Conservation (phyloP, 1,139 yeast genomes). For the Yamadazyma epiphylla region DNA sequence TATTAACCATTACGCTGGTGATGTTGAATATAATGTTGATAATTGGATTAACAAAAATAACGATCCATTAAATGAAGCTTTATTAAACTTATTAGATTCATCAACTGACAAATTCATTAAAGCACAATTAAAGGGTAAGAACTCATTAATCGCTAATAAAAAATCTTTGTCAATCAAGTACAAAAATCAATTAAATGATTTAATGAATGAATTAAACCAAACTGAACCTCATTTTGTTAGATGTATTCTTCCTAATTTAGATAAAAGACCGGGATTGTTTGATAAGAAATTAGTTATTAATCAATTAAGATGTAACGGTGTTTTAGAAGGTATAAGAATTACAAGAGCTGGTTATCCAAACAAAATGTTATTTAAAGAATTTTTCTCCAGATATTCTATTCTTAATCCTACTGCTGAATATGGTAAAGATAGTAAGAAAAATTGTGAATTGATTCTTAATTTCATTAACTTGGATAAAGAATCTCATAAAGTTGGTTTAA, state of each 20-base stretch:
- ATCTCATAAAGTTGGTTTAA: slow-evolving; percentile 72
- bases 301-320: slow-evolving; percentile 96
- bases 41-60: slow-evolving; percentile 95
- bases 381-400: slow-evolving; percentile 69
- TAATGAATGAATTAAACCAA: slow-evolving; percentile 69
- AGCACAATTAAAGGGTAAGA: slow-evolving; percentile 8
- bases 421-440: slow-evolving; percentile 49
- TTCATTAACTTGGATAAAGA: slow-evolving; percentile 59
- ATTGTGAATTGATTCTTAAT: slow-evolving; percentile 65
- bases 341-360: slow-evolving; percentile 98
- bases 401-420: slow-evolving; percentile 46
- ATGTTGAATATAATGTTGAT: slow-evolving; percentile 85
- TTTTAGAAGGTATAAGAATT: slow-evolving; percentile 93
- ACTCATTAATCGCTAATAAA: slow-evolving; percentile 27
- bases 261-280: slow-evolving; percentile 66
- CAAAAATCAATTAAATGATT: slow-evolving; percentile 71
- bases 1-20: slow-evolving; percentile 91
- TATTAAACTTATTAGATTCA: slow-evolving; percentile 51
- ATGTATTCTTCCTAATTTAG: slow-evolving; percentile 87
- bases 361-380: slow-evolving; percentile 79
- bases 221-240: slow-evolving; percentile 97
- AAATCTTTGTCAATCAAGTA: slow-evolving; percentile 86
- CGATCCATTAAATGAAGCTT: slow-evolving; percentile 84
- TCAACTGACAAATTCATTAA: slow-evolving; percentile 54
- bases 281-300: slow-evolving; percentile 77